Conservation (phyloP, 2,329 filamentous ascomycete species). For the Chaetothyriales sp. region DNA sequence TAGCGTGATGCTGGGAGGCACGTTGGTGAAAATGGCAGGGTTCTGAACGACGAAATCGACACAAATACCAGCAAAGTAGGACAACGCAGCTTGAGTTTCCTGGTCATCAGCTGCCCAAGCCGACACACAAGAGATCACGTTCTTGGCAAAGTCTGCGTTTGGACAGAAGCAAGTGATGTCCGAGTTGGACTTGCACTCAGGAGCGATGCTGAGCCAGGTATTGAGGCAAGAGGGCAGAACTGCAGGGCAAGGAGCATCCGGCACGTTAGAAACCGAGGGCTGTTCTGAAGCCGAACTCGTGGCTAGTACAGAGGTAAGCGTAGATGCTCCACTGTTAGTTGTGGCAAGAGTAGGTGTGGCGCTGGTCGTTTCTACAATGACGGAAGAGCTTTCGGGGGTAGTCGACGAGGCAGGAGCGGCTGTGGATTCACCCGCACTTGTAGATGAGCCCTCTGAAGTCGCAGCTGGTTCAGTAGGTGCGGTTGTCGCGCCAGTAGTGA, state of each 20-base stretch:
- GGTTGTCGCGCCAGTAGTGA: neutral
- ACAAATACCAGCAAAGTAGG: conserved; percentile 86
- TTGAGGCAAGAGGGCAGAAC: conserved; percentile 80
- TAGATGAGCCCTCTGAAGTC: neutral
- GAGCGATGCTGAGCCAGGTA: conserved; percentile 60
- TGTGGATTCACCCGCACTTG: neutral
- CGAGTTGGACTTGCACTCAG: conserved; percentile 69
- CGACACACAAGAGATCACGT: conserved; percentile 67
- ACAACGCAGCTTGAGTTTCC: conserved; percentile 54
- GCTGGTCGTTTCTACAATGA: neutral
- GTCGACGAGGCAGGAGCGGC: neutral
- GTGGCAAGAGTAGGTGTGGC: conserved; percentile 1
- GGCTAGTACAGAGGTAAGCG: conserved; percentile 31
- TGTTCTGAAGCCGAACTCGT: conserved; percentile 9
- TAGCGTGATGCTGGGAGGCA: conserved; percentile 46
- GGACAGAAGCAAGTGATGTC: conserved; percentile 80
- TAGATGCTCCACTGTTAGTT: conserved; percentile 1
- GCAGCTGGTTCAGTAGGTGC: neutral
- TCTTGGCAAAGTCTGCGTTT: conserved; percentile 56
- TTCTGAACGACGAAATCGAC: conserved; percentile 48
- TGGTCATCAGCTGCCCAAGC: conserved; percentile 54
- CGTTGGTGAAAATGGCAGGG: conserved; percentile 66
- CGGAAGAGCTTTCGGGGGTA: neutral
- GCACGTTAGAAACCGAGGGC: conserved; percentile 1
- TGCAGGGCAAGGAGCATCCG: conserved; percentile 38